Conservation (phyloP, 805 yeast genomes). For the Barnettozyma sucrosica region DNA sequence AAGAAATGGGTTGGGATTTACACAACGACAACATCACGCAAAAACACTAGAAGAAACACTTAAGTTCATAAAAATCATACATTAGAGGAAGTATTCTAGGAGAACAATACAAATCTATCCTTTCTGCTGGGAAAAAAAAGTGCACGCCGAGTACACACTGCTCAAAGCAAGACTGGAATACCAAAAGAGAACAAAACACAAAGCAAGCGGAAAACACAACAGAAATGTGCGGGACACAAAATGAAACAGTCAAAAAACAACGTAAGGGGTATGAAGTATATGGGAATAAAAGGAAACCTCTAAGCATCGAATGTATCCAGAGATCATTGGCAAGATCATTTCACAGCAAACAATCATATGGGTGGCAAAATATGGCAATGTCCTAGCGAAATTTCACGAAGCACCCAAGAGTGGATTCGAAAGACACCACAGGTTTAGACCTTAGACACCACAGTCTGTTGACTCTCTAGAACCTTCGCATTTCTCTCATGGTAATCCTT, state of each 20-base stretch:
- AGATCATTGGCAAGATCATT: background rate
- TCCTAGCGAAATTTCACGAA: background rate
- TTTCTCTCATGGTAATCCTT: conserved; percentile 57
- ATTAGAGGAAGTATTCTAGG: background rate
- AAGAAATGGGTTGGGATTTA: background rate
- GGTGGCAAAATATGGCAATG: background rate
- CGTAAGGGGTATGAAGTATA: background rate
- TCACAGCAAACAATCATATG: background rate
- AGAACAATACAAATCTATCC: background rate
- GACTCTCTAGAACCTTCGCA: conserved; percentile 54
- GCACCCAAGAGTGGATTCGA: background rate
- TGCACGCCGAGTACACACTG: background rate
- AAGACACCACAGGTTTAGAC: conserved; percentile 27
- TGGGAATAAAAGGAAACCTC: background rate
- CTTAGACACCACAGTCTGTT: conserved; percentile 52
- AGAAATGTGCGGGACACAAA: too few relatives aligned
- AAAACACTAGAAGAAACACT: background rate
- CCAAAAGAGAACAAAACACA: background rate
- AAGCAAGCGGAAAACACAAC: background rate
- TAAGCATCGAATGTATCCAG: background rate
- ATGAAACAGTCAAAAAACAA: too few relatives aligned
- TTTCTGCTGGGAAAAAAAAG: background rate
- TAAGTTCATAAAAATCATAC: background rate
- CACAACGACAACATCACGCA: background rate
- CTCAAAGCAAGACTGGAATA: background rate